These are phyloP conservation scores for Ascochyta koolunga DNA, from an alignment of 2,329 filamentous ascomycete genomes.

Conservation along the genomic window DNA sequence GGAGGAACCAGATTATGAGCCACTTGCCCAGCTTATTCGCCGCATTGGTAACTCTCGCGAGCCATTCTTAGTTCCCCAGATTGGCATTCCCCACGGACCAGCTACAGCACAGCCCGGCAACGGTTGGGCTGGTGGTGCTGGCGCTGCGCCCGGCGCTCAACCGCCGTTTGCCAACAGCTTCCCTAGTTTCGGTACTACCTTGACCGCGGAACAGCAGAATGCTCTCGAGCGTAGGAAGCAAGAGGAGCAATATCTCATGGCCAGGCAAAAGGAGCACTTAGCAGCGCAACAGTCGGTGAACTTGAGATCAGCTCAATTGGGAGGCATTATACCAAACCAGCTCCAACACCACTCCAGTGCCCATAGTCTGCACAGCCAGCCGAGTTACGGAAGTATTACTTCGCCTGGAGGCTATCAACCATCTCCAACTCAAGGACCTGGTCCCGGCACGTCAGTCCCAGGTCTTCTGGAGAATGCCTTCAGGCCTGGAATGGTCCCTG, in stretches of 20 bases:
- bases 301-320: constrained; percentile 70
- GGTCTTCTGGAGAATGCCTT: constrained; percentile 73
- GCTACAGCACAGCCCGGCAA: constrained; percentile 59
- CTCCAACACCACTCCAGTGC: constrained; percentile 94
- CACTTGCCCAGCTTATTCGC: constrained; percentile 89
- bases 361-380: constrained; percentile 95
- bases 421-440: constrained; percentile 60
- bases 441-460: constrained; percentile 55
- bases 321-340: constrained; percentile 60
- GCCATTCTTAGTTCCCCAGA: constrained; percentile 96
- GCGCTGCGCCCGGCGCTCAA: constrained; percentile 55
- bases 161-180: constrained; percentile 93
- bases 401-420: constrained; percentile 77
- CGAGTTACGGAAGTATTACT: constrained; percentile 92
- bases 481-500: constrained; percentile 45
- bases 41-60: constrained; percentile 97
- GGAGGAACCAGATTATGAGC: constrained; percentile 93
- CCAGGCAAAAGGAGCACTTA: constrained; percentile 90
- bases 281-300: constrained; percentile 82
- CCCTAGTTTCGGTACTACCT: constrained; percentile 92
- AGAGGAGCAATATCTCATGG: constrained; percentile 96
- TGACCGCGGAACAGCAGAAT: constrained; percentile 98
- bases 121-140: constrained; percentile 51
- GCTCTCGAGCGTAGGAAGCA: constrained; percentile 95
- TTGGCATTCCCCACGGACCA: constrained; percentile 89